Conservation (phyloP, 2,329 filamentous ascomycete genomes). For the Arthrobotrys conoides region DNA sequence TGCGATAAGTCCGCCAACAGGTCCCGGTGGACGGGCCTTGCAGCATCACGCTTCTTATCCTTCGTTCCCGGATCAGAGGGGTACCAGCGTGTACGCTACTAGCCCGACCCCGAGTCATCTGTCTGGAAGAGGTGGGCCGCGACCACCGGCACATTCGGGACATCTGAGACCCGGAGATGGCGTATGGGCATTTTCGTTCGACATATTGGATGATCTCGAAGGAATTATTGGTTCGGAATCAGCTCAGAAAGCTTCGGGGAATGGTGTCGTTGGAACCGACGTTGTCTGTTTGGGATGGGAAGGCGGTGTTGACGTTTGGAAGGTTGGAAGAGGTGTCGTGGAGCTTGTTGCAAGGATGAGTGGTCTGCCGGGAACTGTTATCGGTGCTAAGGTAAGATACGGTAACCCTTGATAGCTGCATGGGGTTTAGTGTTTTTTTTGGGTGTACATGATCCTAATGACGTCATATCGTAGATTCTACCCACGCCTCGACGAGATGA, state of each 20-base stretch:
- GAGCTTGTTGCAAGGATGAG: slow-evolving; percentile 68
- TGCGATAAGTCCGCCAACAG: slow-evolving; percentile 60
- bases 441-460: slow-evolving; percentile 19
- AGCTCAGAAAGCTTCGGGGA: slow-evolving; percentile 58
- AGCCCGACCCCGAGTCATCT: slow-evolving; percentile 59
- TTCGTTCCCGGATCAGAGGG: slow-evolving; percentile 55
- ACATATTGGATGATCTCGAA: slow-evolving; percentile 58
- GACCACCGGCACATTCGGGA: slow-evolving; percentile 54
- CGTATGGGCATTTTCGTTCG: slow-evolving; percentile 59
- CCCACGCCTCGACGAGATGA: slow-evolving; percentile 64
- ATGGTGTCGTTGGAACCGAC: slow-evolving; percentile 59
- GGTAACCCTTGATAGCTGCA: neutral
- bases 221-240: slow-evolving; percentile 57
- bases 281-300: slow-evolving; percentile 64
- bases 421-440: neutral
- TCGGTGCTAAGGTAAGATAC: slow-evolving; percentile 64
- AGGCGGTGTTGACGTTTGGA: slow-evolving; percentile 64
- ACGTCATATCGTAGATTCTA: slow-evolving; percentile 61
- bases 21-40: slow-evolving; percentile 42
- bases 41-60: slow-evolving; percentile 57
- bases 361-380: slow-evolving; percentile 65
- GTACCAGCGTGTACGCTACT: slow-evolving; percentile 57
- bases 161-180: slow-evolving; percentile 52
- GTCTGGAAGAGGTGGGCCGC: slow-evolving; percentile 54
- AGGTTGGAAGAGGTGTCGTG: slow-evolving; percentile 64